phyloP scores from a whole-genome alignment of 2,329 filamentous ascomycete species.

The Cadophora sp. region DNA sequence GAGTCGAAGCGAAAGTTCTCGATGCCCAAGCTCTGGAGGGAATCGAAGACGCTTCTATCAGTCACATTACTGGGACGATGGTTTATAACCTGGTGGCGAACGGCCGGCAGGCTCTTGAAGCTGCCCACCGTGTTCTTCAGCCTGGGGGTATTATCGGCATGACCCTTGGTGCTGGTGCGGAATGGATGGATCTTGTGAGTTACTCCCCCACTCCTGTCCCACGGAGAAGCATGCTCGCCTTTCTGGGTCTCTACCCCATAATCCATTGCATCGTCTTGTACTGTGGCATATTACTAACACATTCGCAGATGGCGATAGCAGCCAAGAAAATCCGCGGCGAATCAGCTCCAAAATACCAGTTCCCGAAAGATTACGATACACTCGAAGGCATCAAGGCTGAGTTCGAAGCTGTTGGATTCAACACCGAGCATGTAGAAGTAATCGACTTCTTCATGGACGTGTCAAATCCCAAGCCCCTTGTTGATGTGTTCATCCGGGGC shows the following conservation, averaged over 20 bases:
- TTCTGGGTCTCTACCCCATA: too few relatives aligned
- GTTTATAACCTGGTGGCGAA: conserved; percentile 23
- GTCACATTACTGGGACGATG: conserved; percentile 22
- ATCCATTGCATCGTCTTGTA: too few relatives aligned
- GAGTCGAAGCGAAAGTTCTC: conserved; percentile 12
- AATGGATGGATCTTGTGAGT: conserved; percentile 17
- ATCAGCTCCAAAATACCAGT: neutral
- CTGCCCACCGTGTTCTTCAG: conserved; percentile 19
- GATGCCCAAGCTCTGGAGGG: conserved; percentile 19
- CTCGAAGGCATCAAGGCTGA: conserved; percentile 13
- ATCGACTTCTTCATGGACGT: conserved; percentile 12
- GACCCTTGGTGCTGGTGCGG: conserved; percentile 4
- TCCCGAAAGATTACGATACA: conserved; percentile 9
- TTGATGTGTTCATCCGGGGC: conserved; percentile 15
- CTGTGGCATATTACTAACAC: too few relatives aligned
- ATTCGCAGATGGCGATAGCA: conserved; percentile 2
- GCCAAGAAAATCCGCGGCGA: conserved; percentile 15
- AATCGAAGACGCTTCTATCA: conserved; percentile 20
- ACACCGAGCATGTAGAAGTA: neutral
- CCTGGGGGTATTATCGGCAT: conserved; percentile 11
- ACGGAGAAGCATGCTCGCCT: too few relatives aligned
- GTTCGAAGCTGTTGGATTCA: conserved; percentile 13
- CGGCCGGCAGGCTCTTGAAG: conserved; percentile 17
- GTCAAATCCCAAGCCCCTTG: conserved; percentile 15
- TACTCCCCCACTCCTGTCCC: too few relatives aligned